Percentiles rank a stretch among this genome's conserved stretches.
These are phyloP conservation scores for Hibiscus trionum DNA, from an alignment of 345 rosid genomes.

Conservation along the genomic window DNA sequence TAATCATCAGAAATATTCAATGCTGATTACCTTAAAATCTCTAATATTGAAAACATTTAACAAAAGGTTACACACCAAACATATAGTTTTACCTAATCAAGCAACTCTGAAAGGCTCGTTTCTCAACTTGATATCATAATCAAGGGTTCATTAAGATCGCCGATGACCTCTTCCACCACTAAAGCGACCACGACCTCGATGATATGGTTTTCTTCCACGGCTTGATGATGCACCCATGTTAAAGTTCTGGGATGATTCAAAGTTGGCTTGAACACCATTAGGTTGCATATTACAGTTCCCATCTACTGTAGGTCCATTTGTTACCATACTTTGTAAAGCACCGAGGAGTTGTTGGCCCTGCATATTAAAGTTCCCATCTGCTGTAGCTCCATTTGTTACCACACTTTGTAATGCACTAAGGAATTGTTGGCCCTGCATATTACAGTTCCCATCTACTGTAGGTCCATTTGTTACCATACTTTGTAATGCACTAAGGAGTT, in stretches of 20 bases:
- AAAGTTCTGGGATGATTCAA: slow-evolving; percentile 33
- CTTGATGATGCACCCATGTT: slow-evolving; percentile 30
- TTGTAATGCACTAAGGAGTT: slow-evolving; percentile 20
- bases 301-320: slow-evolving; percentile 7
- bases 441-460: slow-evolving; percentile 13
- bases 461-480: slow-evolving; percentile 18
- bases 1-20: neutral
- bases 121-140: neutral
- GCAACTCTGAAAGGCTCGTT: neutral
- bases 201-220: slow-evolving; percentile 36
- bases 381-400: slow-evolving; percentile 10
- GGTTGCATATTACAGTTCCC: slow-evolving; percentile 21
- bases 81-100: neutral
- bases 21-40: neutral
- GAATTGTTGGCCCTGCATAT: slow-evolving; percentile 19
- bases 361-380: slow-evolving; percentile 16
- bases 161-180: slow-evolving; percentile 13
- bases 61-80: neutral
- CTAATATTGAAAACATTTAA: neutral
- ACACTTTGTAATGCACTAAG: slow-evolving; percentile 22
- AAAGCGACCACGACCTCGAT: slow-evolving; percentile 24
- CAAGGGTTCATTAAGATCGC: neutral
- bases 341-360: slow-evolving; percentile 21
- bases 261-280: slow-evolving; percentile 5
- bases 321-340: slow-evolving; percentile 21